phyloP scores from a whole-genome alignment of 768 basidiomycete species.

The Pleurotus platypus region DNA sequence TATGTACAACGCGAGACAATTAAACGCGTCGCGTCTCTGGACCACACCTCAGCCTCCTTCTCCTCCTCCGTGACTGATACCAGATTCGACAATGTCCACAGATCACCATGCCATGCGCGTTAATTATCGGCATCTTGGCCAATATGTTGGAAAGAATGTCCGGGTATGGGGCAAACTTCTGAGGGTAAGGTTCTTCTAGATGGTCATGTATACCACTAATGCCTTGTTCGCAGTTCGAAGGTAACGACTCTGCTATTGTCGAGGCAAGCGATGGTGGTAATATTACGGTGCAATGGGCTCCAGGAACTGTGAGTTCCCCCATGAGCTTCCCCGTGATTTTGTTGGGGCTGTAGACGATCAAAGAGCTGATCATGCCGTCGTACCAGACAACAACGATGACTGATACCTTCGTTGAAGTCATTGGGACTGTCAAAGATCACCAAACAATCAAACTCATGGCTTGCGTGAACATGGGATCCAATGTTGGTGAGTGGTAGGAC shows the following conservation, averaged over 20 bases:
- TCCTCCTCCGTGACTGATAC: no score
- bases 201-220: background rate
- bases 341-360: background rate
- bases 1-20: background rate
- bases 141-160: constrained; percentile 52
- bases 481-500: constrained; percentile 49
- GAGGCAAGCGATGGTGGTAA: constrained; percentile 67
- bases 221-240: constrained; percentile 29
- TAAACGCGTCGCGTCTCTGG: no score
- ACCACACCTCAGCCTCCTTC: no score
- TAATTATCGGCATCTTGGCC: constrained; percentile 54
- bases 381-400: constrained; percentile 42
- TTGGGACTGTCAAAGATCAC: constrained; percentile 56
- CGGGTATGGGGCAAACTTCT: constrained; percentile 61
- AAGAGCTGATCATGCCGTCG: background rate
- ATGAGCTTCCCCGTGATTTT: background rate
- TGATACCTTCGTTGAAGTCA: constrained; percentile 61
- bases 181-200: constrained; percentile 28
- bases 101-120: constrained; percentile 44
- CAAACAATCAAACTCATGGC: constrained; percentile 54
- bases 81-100: constrained; percentile 5
- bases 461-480: constrained; percentile 52
- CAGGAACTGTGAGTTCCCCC: constrained; percentile 26
- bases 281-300: constrained; percentile 39
- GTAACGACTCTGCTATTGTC: constrained; percentile 45